Conservation (phyloP, 1,139 yeast genomes). For the Geotrichum fermentans region DNA sequence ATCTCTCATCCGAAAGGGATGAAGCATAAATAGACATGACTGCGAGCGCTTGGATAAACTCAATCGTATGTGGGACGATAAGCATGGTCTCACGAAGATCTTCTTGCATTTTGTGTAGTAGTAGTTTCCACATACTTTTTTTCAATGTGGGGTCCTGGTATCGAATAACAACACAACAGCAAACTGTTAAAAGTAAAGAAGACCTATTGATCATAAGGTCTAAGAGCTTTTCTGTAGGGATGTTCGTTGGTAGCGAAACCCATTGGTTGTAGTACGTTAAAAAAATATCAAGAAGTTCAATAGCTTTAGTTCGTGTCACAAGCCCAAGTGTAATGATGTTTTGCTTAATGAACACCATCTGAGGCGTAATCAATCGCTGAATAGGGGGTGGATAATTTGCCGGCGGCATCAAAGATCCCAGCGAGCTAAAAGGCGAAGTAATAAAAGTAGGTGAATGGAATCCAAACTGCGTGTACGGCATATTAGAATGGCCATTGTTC, state of each 20-base stretch:
- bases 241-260: conserved; percentile 64
- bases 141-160: conserved; percentile 44
- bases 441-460: conserved; percentile 43
- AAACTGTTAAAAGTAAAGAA: conserved; percentile 59
- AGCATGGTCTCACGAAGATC: conserved; percentile 48
- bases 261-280: conserved; percentile 68
- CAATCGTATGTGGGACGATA: conserved; percentile 46
- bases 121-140: conserved; percentile 36
- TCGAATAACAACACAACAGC: conserved; percentile 58
- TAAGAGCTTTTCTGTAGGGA: conserved; percentile 49
- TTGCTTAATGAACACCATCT: conserved; percentile 33
- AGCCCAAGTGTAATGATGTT: conserved; percentile 50
- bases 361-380: conserved; percentile 41
- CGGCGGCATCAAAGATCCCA: conserved; percentile 39
- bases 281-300: conserved; percentile 49
- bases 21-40: conserved; percentile 58
- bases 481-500: conserved; percentile 14
- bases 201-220: conserved; percentile 51
- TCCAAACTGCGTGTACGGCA: conserved; percentile 38
- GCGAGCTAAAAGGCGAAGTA: conserved; percentile 49
- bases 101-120: conserved; percentile 38
- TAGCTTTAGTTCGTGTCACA: conserved; percentile 47
- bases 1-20: conserved; percentile 48
- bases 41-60: conserved; percentile 62
- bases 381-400: conserved; percentile 45